These are phyloP conservation scores for Magnaporthiopsis poae DNA, from an alignment of 2,329 filamentous ascomycete species.

Conservation along the genomic window DNA sequence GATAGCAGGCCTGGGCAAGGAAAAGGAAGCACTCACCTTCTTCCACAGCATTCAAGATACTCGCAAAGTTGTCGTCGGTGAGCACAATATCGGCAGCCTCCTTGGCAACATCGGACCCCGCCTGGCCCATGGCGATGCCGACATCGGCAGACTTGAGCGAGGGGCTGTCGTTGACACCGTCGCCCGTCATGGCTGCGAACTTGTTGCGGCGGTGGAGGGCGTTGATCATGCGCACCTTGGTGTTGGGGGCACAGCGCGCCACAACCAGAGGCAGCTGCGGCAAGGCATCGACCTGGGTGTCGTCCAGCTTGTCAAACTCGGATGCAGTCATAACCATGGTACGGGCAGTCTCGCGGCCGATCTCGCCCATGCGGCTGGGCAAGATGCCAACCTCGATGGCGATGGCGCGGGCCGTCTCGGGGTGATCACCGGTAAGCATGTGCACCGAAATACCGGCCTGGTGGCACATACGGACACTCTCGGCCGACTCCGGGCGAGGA, in stretches of 20 bases:
- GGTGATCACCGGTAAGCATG: constrained; percentile 56
- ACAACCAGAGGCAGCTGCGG: constrained; percentile 50
- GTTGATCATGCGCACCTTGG: constrained; percentile 59
- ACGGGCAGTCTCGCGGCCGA: constrained; percentile 39
- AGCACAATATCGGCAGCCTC: constrained; percentile 56
- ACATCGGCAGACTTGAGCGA: constrained; percentile 55
- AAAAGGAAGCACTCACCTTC: neutral
- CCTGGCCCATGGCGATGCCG: constrained; percentile 54
- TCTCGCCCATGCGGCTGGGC: constrained; percentile 25
- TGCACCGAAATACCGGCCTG: constrained; percentile 48
- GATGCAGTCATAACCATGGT: constrained; percentile 47
- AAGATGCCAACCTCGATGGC: constrained; percentile 32
- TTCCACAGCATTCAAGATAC: constrained; percentile 6
- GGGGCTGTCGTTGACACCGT: constrained; percentile 60
- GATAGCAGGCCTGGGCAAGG: neutral
- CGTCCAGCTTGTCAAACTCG: constrained; percentile 47
- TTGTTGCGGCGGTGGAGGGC: constrained; percentile 52
- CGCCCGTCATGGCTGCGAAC: constrained; percentile 63
- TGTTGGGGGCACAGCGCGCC: constrained; percentile 51
- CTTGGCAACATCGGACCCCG: constrained; percentile 56
- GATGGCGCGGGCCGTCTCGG: constrained; percentile 49
- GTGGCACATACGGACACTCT: constrained; percentile 44
- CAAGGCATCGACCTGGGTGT: constrained; percentile 47
- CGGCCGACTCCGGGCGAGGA: constrained; percentile 53
- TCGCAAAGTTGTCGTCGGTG: constrained; percentile 59